Evolutionary conservation across 345 rosid genomes (phyloP), one percentile per base, ranked within the genome.

Genomic region (Hibiscus tridactylites): DNA sequence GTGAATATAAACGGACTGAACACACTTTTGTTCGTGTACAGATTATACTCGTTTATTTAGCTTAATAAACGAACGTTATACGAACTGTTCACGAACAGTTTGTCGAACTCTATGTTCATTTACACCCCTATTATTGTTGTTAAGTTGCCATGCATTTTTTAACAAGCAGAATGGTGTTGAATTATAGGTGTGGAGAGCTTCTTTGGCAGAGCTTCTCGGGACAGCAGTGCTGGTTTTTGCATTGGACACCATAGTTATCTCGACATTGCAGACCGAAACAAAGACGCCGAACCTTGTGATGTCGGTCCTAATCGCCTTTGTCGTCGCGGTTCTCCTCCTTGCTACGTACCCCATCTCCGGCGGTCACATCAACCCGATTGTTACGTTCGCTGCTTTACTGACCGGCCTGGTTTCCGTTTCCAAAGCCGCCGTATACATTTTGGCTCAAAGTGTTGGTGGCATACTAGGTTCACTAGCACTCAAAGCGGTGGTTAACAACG

Each of bases 101-200:
- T 21, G 21, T 21, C 21, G 21, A 21, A 21, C 21, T 21, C 21
- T 21, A 0, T 21, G 21, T 21, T 21, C 21, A 21, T 21, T 21
- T 21, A 21, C 21, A 21, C 24, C 0, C 24, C 24, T 0, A 21
- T 0, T 21, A 6, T 57, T 57, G 7, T 57, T 57, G 28, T 57
- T 57, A 19, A 21, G 29, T 21, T 57, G 29, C 13, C 31, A 8
- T 57, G 12, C 31, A 57, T 21, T 28, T 17, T 33, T 60, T 28
- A 62, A 35, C 47, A 7, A 35, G 26, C 47, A 64, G 42, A 19
- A 3, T 29, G 26, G 67, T 35, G 61, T 3, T 52, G 28, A 8
- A n/a, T 1, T 73, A 6, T 83, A 87, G 88, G 78, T 87, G 85
- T 87, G 85, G 84, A 76, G 81, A 53, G 88, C 90, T 65, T 74